Base-by-base conservation (phyloP, 148 eudicot species). In the Chenopodium album region DNA sequence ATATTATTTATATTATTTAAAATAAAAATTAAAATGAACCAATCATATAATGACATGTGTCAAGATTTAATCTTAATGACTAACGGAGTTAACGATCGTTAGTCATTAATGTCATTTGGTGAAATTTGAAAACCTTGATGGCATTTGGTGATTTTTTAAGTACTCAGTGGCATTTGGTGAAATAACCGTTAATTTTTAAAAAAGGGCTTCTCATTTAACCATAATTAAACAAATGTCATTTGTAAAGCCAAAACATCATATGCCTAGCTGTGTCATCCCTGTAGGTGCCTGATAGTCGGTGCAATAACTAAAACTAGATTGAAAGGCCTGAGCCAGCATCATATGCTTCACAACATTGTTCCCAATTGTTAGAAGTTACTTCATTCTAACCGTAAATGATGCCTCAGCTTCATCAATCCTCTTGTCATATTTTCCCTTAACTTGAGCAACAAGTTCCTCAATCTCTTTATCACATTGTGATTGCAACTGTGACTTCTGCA, bases 391-490 rank as follows among this genome's bases (percentile, higher is more conserved):
- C 78, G 78, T 65, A 86, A 85, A 89, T 73, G 88, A 84, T 47
- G 90, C 80, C 68, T 93, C 97, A 34, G 88, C 90, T 63, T 89
- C 91, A 85, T 90, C 82, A 71, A 81, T 82, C 85, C 83, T 91
- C 76, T 77, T 80, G 37, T 85, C 90, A 59, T 91, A 93, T 78
- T 88, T 92, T 52, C 78, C 86, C 56, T 81, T 91, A 68, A 93
- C 86, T 84, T 85, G 88, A 81, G 92, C 84, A 62, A 85, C 76
- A 28, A 85, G 37, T 72, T 89, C 92, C 81, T 85, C 90, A 78
- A 91, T 87, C 86, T 92, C 95, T 88, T 90, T 92, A 26, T 92
- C 94, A 74, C 90, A 83, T 29, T 92, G 91, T 62, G 87, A 81
- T 86, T 88, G 85, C 81, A 95, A 82, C 82, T 73, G 82, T 47